Evolutionary conservation across 2,329 filamentous ascomycete species (phyloP).

Genomic region (Fusarium albidum): DNA sequence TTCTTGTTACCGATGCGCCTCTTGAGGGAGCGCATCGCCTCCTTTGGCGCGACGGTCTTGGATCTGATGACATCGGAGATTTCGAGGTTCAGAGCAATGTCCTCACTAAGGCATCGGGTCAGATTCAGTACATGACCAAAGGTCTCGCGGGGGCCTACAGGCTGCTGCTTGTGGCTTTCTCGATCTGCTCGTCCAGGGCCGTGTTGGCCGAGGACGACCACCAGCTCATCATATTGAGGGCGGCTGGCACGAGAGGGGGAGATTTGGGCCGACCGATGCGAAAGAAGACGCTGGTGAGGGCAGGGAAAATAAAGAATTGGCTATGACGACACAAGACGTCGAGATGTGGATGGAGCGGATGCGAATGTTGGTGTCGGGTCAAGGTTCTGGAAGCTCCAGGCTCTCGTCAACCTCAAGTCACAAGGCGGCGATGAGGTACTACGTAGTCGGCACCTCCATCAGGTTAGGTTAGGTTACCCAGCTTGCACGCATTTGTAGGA

Average conservation of each 20-base stretch:
- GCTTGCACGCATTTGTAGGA: constrained; percentile 7
- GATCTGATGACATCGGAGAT: constrained; percentile 98
- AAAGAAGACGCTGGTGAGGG: neutral
- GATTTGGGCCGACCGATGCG: constrained; percentile 9
- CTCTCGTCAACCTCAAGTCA: constrained; percentile 36
- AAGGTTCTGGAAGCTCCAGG: constrained; percentile 33
- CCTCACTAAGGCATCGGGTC: constrained; percentile 68
- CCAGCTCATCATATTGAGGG: constrained; percentile 78
- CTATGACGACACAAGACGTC: constrained; percentile 7
- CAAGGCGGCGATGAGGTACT: constrained; percentile 31
- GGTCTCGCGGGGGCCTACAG: constrained; percentile 63
- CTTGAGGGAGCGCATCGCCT: constrained; percentile 97
- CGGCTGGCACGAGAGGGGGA: constrained; percentile 13
- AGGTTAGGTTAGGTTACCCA: too few relatives aligned
- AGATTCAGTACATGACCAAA: constrained; percentile 28
- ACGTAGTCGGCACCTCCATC: constrained; percentile 31
- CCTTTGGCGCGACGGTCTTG: constrained; percentile 96
- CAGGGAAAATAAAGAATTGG: neutral
- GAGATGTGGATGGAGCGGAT: constrained; percentile 18
- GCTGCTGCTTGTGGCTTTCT: constrained; percentile 92
- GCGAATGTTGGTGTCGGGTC: constrained; percentile 30
- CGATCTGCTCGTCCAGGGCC: constrained; percentile 96
- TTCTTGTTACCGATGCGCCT: constrained; percentile 96
- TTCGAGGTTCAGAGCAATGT: constrained; percentile 96
- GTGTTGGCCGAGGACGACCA: constrained; percentile 94